These are phyloP conservation scores for Erodium texanum DNA, from an alignment of 441 rosid genomes.

Conservation along the genomic window DNA sequence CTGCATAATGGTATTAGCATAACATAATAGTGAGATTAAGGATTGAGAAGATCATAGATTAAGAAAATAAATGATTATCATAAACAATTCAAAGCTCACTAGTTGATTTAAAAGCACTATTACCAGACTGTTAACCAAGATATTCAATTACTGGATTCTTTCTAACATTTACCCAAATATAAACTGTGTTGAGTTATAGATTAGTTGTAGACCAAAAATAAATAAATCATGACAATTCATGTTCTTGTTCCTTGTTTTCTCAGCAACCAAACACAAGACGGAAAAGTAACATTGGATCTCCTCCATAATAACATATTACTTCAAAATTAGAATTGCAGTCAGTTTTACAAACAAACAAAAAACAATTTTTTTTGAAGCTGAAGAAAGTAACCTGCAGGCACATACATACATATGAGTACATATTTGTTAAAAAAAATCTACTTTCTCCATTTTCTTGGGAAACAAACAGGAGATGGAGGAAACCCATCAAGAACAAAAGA, in stretches of 20 bases:
- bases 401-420: neutral
- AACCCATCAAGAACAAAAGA: too few relatives aligned
- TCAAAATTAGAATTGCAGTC: neutral
- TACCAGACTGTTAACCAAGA: too few relatives aligned
- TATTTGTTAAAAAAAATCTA: too few relatives aligned
- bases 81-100: neutral
- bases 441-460: neutral
- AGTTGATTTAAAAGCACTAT: too few relatives aligned
- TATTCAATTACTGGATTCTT: too few relatives aligned
- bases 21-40: neutral
- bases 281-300: neutral
- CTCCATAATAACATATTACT: neutral
- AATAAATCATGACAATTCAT: neutral
- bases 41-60: neutral
- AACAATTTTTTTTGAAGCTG: neutral
- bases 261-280: neutral
- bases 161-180: neutral
- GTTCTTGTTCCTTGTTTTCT: neutral
- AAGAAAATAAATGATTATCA: neutral
- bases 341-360: neutral
- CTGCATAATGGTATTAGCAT: slow-evolving; percentile 23
- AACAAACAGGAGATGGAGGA: neutral
- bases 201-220: neutral
- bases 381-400: neutral
- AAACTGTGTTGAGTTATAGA: neutral